Evolutionary conservation across 2,329 filamentous ascomycete species (phyloP), one percentile per base, ranked within the genome.

Genomic region (Talaromyces pinophilus): DNA sequence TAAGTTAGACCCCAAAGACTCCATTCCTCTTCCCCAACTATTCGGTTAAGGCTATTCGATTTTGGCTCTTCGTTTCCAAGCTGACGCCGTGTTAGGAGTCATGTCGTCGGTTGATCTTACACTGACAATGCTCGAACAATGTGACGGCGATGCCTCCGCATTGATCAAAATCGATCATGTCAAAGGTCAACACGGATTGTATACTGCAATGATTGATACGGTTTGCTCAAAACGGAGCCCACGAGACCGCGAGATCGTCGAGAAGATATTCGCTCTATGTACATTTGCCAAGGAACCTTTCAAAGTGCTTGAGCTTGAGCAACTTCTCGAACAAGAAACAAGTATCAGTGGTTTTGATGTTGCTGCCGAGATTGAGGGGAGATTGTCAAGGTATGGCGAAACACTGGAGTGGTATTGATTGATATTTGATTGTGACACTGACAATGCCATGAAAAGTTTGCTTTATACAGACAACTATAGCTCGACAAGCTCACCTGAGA

Each of bases 41-140:
- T 19, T 11, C 10, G 8, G 2, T 46, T 11, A 46, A 17, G 10
- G 8, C n/a, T 22, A 17, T 48, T 48, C n/a, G 44, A 48, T 35
- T 25, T 42, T 42, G 55, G 55, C 28, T n/a, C 17, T 2, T 33
- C 17, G 2, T 11, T 19, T 19, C 15, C 46, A n/a, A 38, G 17
- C 57, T 60, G 22, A 60, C 57, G n/a, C 1, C 8, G 57, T 3
- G 7, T 44, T 60, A 60, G 57, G 57, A 44, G 38, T 60, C 5
- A 44, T 60, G 57, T 60, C 57, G 22, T 60, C 57, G 22, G 57
- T 60, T 10, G 57, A 60, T 44, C 57, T 60, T 60, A 60, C 57
- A 28, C 25, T 60, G 57, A 60, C 57, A 30, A 60, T 60, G 57
- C 57, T 60, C 17, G 57, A 60, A 60, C 57, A 60, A 60, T 60